Conservation (phyloP, 2,329 filamentous ascomycete genomes). For the Furcasterigmium sp. region DNA sequence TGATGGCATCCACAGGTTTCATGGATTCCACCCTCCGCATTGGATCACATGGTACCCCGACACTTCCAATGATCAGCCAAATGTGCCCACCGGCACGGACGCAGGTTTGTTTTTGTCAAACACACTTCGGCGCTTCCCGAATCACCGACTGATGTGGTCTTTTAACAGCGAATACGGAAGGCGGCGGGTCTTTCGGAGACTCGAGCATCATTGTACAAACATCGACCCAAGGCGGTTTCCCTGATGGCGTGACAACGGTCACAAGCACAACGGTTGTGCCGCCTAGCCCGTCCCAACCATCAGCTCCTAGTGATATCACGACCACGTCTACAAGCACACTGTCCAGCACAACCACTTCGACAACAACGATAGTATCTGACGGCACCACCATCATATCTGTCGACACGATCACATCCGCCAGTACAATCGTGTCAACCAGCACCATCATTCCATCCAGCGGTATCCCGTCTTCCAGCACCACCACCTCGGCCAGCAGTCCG, state of each 20-base stretch:
- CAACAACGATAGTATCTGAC: background rate
- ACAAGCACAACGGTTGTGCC: background rate
- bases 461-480: no score
- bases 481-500: no score
- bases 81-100: background rate
- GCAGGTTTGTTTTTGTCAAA: background rate
- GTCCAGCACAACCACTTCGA: background rate
- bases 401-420: background rate
- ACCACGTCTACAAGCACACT: background rate
- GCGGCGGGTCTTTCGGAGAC: no score
- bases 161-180: no score
- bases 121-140: no score
- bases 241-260: background rate
- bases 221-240: no score
- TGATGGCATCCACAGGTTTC: background rate
- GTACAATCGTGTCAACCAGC: background rate
- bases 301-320: background rate
- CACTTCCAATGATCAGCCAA: background rate
- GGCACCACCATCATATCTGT: background rate
- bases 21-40: background rate
- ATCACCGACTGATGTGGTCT: background rate
- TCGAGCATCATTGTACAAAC: no score
- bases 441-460: background rate
- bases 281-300: background rate
- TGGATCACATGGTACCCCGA: background rate